Evolutionary conservation across 2,329 filamentous ascomycete species (phyloP), one percentile per base, ranked within the genome.

Genomic region (Hypocrella siamensis): DNA sequence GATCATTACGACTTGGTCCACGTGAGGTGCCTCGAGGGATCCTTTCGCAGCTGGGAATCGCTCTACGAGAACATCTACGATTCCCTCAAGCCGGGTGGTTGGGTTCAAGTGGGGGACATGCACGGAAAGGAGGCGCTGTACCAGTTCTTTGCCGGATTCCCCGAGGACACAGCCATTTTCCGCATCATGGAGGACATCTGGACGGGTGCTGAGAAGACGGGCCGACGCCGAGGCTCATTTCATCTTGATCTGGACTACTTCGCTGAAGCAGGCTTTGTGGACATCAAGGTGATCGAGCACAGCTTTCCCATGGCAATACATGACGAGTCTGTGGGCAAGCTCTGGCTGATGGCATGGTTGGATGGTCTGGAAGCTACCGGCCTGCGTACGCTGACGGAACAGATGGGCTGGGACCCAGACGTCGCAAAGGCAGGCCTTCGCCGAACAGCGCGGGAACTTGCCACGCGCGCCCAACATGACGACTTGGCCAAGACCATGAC

Each of bases 1-100:
- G 51, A 71, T 42, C 48, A 58, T 10, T 66, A 70, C 38, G 70
- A 75, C 43, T 49, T 75, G 10, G 58, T 75, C 18, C 70, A 75
- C 42, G 51, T 72, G 34, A 62, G 70, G 5, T 56, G 63, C 38
- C 60, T 75, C 58, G 53, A 64, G 14, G 70, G 67, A 8, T 60
- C 68, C 8, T 72, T 75, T 44, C 48, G 51, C 1, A 63, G 73
- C 45, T 75, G 70, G 70, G 43, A 50, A 21, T 60, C 58, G 36
- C 59, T 74, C 17, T 73, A 71, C 45, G 46, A 55, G 38, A 64
- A 67, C 39, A 60, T 63, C 2, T 66, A 61, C 42, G 52, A 57
- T 24, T 69, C 65, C 35, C 49, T 72, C 24, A 66, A 64, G 35
- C 68, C 68, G 1, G 68, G 68, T 26, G 68, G 67, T 11, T 72